A percentile compares a stretch with the other conserved stretches of the same genome.
These are phyloP conservation scores for Penicillium subrubescens DNA, from an alignment of 495 filamentous ascomycete genomes.

Conservation along the genomic window DNA sequence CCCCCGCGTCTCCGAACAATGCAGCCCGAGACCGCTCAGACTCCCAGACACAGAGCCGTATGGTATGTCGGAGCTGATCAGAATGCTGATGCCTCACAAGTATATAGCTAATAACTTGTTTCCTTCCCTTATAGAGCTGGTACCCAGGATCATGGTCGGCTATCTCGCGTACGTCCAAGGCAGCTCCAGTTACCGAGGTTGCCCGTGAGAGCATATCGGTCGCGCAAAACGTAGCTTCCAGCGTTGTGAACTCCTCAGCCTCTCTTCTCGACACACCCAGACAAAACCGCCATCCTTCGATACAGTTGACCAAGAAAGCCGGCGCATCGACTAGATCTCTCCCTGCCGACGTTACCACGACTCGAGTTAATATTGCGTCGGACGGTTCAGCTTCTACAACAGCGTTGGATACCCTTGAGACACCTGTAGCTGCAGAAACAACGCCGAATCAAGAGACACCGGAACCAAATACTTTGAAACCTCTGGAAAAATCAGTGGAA, in stretches of 20 bases:
- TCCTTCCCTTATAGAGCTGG: constrained; percentile 35
- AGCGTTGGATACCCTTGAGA: constrained; percentile 28
- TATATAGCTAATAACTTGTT: constrained; percentile 21
- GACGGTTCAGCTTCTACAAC: constrained; percentile 44
- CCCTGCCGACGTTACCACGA: constrained; percentile 51
- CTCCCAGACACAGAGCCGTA: constrained; percentile 36
- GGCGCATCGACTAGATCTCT: constrained; percentile 49
- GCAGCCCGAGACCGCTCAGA: constrained; percentile 34
- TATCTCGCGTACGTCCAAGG: constrained; percentile 60
- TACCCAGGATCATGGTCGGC: constrained; percentile 66
- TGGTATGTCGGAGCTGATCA: constrained; percentile 28
- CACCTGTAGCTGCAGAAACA: constrained; percentile 21
- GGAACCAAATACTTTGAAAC: constrained; percentile 15
- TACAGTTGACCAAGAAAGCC: constrained; percentile 46
- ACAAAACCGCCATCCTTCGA: constrained; percentile 34
- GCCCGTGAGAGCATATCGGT: constrained; percentile 76
- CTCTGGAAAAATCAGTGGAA: constrained; percentile 23
- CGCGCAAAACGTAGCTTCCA: constrained; percentile 48
- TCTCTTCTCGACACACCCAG: constrained; percentile 33
- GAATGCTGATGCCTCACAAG: background rate
- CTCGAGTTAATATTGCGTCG: constrained; percentile 52
- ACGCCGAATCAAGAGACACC: constrained; percentile 28
- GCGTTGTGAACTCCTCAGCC: constrained; percentile 38
- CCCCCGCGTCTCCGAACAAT: constrained; percentile 34
- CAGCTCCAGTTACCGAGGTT: constrained; percentile 70